A percentile compares a stretch with the other conserved stretches of the same genome.
These are phyloP conservation scores for Phytophthora constricta DNA, from an alignment of 352 stramenopile species.

Conservation along the genomic window DNA sequence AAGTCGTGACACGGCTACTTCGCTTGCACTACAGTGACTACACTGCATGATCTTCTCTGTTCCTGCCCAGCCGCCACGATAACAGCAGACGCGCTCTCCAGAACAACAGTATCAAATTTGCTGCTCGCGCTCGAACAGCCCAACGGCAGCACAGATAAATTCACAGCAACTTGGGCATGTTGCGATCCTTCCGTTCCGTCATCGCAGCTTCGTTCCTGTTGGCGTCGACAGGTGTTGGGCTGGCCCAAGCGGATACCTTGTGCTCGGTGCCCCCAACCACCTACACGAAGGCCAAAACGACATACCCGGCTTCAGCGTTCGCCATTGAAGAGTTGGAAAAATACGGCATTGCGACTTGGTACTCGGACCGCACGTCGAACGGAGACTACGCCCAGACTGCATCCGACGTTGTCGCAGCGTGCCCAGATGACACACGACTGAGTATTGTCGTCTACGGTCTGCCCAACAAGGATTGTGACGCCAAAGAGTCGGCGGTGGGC, in stretches of 20 bases:
- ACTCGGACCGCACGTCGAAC: conserved; percentile 54
- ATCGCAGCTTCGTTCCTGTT: conserved; percentile 20
- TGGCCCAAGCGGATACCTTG: conserved; percentile 47
- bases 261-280: conserved; percentile 54
- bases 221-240: neutral
- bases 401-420: conserved; percentile 41
- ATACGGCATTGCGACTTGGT: conserved; percentile 69
- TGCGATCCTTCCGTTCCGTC: conserved; percentile 22
- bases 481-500: conserved; percentile 48
- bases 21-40: neutral
- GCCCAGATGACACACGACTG: conserved; percentile 47
- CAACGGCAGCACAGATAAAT: neutral
- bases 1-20: neutral
- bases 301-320: conserved; percentile 51
- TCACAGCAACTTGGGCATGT: conserved; percentile 11
- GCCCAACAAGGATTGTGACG: conserved; percentile 78
- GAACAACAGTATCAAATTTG: conserved; percentile 29
- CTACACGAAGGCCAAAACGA: conserved; percentile 51
- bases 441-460: conserved; percentile 76
- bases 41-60: conserved; percentile 15
- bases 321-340: conserved; percentile 62
- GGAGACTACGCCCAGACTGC: conserved; percentile 46
- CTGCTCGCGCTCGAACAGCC: conserved; percentile 18
- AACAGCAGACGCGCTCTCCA: conserved; percentile 4
- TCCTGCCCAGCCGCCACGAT: too few relatives aligned